Conservation (phyloP, 306 rosid species). For the Glycyrrhiza uralensis region DNA sequence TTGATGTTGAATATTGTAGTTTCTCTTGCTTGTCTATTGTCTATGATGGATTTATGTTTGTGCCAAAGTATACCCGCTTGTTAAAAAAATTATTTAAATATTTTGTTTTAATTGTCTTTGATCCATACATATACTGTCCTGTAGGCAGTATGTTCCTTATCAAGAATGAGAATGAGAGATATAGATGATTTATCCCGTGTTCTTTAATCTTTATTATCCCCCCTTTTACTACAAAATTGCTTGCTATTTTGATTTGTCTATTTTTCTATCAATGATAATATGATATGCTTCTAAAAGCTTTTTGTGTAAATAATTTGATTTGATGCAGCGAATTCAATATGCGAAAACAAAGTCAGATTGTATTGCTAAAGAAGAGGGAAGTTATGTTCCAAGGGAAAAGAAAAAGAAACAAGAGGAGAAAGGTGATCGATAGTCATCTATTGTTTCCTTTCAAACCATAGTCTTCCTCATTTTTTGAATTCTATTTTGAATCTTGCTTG, state of each 20-base stretch:
- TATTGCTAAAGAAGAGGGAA: slow-evolving; percentile 93
- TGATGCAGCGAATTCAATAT: slow-evolving; percentile 84
- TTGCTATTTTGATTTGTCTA: slow-evolving; percentile 12
- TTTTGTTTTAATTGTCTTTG: background rate
- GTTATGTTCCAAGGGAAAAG: slow-evolving; percentile 92
- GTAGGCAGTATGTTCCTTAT: background rate
- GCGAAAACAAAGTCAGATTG: slow-evolving; percentile 97
- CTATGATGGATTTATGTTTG: background rate
- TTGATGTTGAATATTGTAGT: background rate
- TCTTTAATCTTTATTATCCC: background rate
- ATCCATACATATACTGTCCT: background rate
- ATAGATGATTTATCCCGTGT: background rate
- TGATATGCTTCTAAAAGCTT: background rate
- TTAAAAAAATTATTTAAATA: background rate
- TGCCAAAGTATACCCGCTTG: background rate
- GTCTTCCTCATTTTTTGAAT: background rate
- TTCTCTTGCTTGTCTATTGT: slow-evolving; percentile 10
- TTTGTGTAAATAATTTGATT: slow-evolving; percentile 30
- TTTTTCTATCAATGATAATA: background rate
- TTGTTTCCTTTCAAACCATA: background rate
- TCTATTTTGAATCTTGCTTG: background rate
- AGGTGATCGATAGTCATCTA: slow-evolving; percentile 49
- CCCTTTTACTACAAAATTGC: background rate
- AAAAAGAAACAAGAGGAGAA: slow-evolving; percentile 96
- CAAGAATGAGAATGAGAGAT: background rate